These are phyloP conservation scores for Trichophyton benhamiae DNA, from an alignment of 2,329 filamentous ascomycete species.

Conservation along the genomic window DNA sequence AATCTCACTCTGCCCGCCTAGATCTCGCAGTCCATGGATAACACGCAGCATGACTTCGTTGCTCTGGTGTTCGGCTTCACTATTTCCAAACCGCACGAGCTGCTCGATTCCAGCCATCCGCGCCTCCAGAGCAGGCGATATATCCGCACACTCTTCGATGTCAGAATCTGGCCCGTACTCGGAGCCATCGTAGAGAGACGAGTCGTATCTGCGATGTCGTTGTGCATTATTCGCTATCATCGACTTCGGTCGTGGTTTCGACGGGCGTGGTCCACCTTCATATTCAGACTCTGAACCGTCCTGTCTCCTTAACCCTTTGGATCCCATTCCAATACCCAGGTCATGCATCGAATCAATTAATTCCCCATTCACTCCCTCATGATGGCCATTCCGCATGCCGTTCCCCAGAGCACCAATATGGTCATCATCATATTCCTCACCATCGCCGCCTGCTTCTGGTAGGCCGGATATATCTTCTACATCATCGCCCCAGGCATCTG, in stretches of 20 bases:
- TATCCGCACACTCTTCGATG: constrained; percentile 39
- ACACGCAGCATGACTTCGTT: constrained; percentile 43
- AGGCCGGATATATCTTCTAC: constrained; percentile 32
- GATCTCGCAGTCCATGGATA: constrained; percentile 40
- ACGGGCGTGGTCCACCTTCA: constrained; percentile 4
- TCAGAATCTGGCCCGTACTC: constrained; percentile 48
- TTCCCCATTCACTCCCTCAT: constrained; percentile 11
- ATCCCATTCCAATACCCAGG: constrained; percentile 14
- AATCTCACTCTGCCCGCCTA: constrained; percentile 44
- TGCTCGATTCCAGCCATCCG: constrained; percentile 45
- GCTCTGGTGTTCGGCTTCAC: constrained; percentile 39
- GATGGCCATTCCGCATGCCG: constrained; percentile 7
- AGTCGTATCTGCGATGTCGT: constrained; percentile 29
- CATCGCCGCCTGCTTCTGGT: constrained; percentile 19
- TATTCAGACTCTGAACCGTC: constrained; percentile 9
- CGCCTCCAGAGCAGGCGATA: constrained; percentile 43
- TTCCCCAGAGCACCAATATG: constrained; percentile 18
- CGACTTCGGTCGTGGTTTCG: constrained; percentile 16
- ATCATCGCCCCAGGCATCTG: constrained; percentile 45
- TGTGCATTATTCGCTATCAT: constrained; percentile 19
- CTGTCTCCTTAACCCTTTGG: not conserved
- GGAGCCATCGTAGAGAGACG: constrained; percentile 44
- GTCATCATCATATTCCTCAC: constrained; percentile 7
- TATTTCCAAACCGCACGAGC: constrained; percentile 41
- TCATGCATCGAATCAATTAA: constrained; percentile 16